Base-by-base conservation (phyloP, 73 alveolate species). In the Vitrella brassicaformis region DNA sequence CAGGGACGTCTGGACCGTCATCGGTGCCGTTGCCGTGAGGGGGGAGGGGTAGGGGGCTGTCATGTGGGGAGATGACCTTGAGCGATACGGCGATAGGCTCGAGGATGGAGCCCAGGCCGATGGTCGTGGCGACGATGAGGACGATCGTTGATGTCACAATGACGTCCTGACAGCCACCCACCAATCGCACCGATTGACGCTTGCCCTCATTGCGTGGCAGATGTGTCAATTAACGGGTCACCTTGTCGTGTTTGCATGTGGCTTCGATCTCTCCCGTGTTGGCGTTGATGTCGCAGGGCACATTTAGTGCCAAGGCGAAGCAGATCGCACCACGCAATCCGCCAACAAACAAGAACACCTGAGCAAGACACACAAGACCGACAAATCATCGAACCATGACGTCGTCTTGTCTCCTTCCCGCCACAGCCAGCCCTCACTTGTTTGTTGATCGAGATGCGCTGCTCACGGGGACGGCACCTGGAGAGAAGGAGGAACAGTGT, bases 291-390 rank as follows among this genome's bases (percentile, higher is more conserved):
- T n/a, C 22, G 56, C 56, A 39, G 56, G 76, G 71, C 10, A 74
- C 28, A 31, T 47, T 71, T 0, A 79, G 14, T 31, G 86, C 86
- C 27, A 79, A 45, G 30, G 78, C 78, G 73, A 79, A 79, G 0
- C 80, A 79, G 18, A 79, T 80, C 39, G 86, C 86, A 0, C 86
- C 86, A 65, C 86, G 71, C 26, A 79, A 75, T 0, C 86, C 86
- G 31, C 80, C 31, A 45, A 79, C 68, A 80, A 80, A 79, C 47
- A 79, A 29, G 4, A 79, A 30, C 25, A 79, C 71, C 47, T 79
- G 76, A 47, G 28, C 31, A 1, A 65, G 27, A 19, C 56, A 39
- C 56, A 39, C 56, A 39, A 39, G 14, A 39, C 56, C 22, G 22
- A 39, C n/a, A n/a, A n/a, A n/a, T n/a, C n/a, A n/a, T n/a, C n/a